Percentiles rank a stretch among this genome's conserved stretches.
phyloP scores from a whole-genome alignment of 2,329 filamentous ascomycete genomes.

The Arthrinium phaeospermum region DNA sequence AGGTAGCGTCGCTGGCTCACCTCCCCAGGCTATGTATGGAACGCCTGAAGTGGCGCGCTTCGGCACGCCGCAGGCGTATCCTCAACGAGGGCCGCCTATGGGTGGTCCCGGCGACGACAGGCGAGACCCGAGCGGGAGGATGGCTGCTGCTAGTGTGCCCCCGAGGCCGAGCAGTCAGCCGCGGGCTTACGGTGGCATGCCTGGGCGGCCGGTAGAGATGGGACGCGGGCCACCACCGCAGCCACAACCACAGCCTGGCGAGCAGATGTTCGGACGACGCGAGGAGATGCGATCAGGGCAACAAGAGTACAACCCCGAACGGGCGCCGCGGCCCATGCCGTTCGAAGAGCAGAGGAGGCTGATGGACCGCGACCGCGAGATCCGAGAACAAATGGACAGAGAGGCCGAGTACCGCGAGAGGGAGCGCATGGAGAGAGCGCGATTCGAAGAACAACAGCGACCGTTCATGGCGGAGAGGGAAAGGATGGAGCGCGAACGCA shows the following conservation, averaged over 20 bases:
- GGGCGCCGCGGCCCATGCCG: conserved; percentile 48
- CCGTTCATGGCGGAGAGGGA: conserved; percentile 37
- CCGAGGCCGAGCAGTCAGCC: conserved; percentile 59
- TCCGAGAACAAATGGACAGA: conserved; percentile 43
- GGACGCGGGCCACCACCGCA: conserved; percentile 39
- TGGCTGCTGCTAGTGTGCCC: conserved; percentile 44
- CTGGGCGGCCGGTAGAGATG: conserved; percentile 54
- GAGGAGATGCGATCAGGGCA: conserved; percentile 52
- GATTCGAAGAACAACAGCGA: conserved; percentile 39
- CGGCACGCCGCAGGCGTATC: conserved; percentile 63
- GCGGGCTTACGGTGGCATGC: conserved; percentile 53
- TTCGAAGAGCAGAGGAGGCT: conserved; percentile 62
- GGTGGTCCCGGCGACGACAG: conserved; percentile 53
- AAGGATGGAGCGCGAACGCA: conserved; percentile 54
- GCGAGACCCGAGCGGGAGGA: conserved; percentile 44
- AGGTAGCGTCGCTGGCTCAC: conserved; percentile 52
- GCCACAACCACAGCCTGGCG: conserved; percentile 33
- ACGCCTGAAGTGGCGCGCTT: conserved; percentile 66
- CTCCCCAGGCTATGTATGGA: conserved; percentile 53
- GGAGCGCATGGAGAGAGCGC: conserved; percentile 48
- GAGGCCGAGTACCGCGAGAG: conserved; percentile 52
- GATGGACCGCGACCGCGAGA: conserved; percentile 52
- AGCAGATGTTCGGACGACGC: conserved; percentile 54
- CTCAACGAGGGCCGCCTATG: conserved; percentile 54
- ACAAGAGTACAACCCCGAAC: conserved; percentile 60